Base-by-base conservation (phyloP, 164 flowering plant genomes). In the Saururus chinensis region DNA sequence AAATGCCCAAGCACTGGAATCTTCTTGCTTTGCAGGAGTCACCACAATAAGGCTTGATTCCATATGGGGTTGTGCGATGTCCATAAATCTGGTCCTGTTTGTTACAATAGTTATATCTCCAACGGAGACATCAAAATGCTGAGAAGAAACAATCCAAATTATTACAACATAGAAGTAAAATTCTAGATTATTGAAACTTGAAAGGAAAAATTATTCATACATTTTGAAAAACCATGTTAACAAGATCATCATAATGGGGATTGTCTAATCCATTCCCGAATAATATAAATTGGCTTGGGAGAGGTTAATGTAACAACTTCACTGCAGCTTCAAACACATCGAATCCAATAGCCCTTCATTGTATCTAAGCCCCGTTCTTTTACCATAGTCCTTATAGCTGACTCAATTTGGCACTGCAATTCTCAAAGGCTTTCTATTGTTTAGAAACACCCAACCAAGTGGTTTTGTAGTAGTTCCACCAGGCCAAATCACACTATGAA, bases 371-470 rank as follows among this genome's bases (percentile, higher is more conserved):
- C 73, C 16, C 68, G 70, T 17, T 73, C 88, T 64, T 80, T 76
- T 0, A 70, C 35, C 48, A 84, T 88, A 85, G 21, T 84, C 84
- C 53, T 76, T 71, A 56, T 75, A 92, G 60, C 81, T 80, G 21
- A 80, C 84, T 54, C 98, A 77, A 64, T 82, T 64, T 6, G 98
- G 98, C 40, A 89, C 86, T 16, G 75, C 96, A 65, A 92, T 86
- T 40, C 81, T 72, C 40, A 92, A 66, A 19, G 91, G 84, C 72
- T 72, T 76, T 56, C 92, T 93, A 67, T 84, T 92, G 78, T 89
- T 75, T 0, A 96, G 96, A 65, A 92, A 87, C 41, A 89, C 95
- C 98, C 98, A 92, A 40, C 98, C 98, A 21, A 87, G 81, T 55
- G 98, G 98, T 54, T 61, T 63, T 17, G 16, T 45, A 16, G 70